Conservation (phyloP, 306 rosid genomes). For the Medicago truncatula region DNA sequence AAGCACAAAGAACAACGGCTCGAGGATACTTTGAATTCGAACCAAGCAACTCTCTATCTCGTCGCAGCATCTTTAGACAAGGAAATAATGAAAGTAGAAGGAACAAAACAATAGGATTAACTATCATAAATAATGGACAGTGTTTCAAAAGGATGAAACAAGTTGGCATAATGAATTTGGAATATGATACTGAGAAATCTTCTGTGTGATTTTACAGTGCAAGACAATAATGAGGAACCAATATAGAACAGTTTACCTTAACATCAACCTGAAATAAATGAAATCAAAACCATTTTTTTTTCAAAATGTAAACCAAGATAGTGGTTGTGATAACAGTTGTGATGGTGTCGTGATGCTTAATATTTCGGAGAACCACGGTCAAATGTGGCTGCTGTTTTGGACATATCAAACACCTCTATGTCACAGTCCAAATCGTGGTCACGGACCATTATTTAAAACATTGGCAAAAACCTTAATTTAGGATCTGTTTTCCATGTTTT, state of each 20-base stretch:
- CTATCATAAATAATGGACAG: no score
- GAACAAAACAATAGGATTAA: no score
- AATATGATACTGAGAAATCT: neutral
- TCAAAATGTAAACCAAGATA: neutral
- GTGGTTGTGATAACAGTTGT: neutral
- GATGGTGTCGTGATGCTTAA: neutral
- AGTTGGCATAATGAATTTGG: neutral
- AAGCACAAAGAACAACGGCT: constrained; percentile 79
- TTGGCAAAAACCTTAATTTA: no score
- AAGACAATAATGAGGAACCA: neutral
- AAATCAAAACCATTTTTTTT: neutral
- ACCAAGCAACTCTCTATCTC: constrained; percentile 54
- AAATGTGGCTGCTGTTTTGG: neutral
- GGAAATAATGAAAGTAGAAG: constrained; percentile 10
- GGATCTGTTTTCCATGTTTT: neutral
- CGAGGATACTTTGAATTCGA: constrained; percentile 72
- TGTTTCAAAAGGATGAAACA: no score
- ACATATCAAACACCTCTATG: no score
- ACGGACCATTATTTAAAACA: neutral
- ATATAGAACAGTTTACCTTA: neutral
- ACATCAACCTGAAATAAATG: neutral
- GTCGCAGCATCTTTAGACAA: constrained; percentile 68
- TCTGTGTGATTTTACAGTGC: neutral
- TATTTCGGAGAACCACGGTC: neutral
- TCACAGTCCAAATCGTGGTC: neutral